A percentile compares a stretch with the other conserved stretches of the same genome.
phyloP scores from a whole-genome alignment of 1,284 basidiomycete genomes.

The Moesziomyces globuligerus region DNA sequence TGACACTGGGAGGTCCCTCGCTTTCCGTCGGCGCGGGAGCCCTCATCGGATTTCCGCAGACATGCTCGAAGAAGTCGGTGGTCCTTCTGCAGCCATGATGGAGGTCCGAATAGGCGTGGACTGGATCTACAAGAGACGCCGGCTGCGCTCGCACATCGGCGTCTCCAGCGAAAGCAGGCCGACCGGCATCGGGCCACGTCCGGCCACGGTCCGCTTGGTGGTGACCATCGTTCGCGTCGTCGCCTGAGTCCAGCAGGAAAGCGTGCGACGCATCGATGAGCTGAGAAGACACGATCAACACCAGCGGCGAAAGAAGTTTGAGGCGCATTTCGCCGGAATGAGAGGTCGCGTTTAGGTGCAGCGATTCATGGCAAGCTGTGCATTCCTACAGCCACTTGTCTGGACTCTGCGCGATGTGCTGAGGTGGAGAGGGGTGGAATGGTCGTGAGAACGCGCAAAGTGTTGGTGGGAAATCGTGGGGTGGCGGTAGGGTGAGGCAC shows the following conservation, averaged over 20 bases:
- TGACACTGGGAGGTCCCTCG: neutral
- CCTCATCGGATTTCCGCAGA: slow-evolving; percentile 19
- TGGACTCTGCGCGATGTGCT: neutral
- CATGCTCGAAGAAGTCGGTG: slow-evolving; percentile 41
- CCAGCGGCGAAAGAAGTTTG: slow-evolving; percentile 6
- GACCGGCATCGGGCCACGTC: neutral
- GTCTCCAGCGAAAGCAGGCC: too few species aligned
- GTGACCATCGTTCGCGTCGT: neutral
- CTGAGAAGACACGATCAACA: slow-evolving; percentile 7
- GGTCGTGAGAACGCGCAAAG: neutral
- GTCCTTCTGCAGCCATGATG: slow-evolving; percentile 41
- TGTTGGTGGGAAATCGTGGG: too few species aligned
- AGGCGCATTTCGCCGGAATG: slow-evolving; percentile 15
- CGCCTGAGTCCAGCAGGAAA: slow-evolving; percentile 25
- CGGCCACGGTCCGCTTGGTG: neutral
- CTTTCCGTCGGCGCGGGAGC: neutral
- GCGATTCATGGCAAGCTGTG: neutral
- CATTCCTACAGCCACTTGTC: neutral
- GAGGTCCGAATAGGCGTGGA: slow-evolving; percentile 6
- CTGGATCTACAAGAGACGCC: slow-evolving; percentile 10
- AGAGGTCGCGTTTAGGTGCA: slow-evolving; percentile 1
- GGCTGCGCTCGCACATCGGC: neutral
- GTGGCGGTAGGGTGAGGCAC: too few species aligned
- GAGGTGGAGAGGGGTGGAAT: neutral
- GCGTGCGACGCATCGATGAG: slow-evolving; percentile 6